Evolutionary conservation across 441 rosid species (phyloP).

Genomic region (Manihot esculenta): DNA sequence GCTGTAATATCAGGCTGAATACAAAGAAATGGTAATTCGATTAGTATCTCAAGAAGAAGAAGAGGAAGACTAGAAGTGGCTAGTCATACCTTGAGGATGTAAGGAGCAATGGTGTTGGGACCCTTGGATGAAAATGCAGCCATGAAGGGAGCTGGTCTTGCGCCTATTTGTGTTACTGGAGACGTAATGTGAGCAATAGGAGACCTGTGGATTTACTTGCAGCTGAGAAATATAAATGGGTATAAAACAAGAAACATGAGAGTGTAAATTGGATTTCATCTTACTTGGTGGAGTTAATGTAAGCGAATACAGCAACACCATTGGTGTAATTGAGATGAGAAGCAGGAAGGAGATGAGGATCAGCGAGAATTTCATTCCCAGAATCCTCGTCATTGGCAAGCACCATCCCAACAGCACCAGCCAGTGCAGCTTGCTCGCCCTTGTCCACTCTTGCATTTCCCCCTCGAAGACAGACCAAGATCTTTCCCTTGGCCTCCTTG

Average conservation of each 20-base stretch:
- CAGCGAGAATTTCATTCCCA: slow-evolving; percentile 35
- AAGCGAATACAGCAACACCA: slow-evolving; percentile 36
- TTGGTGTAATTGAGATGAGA: slow-evolving; percentile 41
- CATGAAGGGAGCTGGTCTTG: slow-evolving; percentile 35
- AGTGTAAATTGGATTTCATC: slow-evolving; percentile 19
- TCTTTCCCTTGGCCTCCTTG: slow-evolving; percentile 48
- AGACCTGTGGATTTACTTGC: background rate
- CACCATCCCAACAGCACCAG: slow-evolving; percentile 63
- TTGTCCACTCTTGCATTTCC: slow-evolving; percentile 44
- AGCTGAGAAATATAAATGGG: too few relatives aligned
- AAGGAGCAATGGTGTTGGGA: slow-evolving; percentile 45
- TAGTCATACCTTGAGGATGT: slow-evolving; percentile 40
- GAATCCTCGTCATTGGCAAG: slow-evolving; percentile 40
- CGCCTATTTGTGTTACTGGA: too few relatives aligned
- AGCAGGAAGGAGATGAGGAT: slow-evolving; percentile 60
- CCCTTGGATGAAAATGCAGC: slow-evolving; percentile 56
- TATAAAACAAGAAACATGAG: too few relatives aligned
- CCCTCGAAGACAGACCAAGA: slow-evolving; percentile 53
- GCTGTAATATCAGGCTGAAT: slow-evolving; percentile 56
- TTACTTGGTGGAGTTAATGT: slow-evolving; percentile 45
- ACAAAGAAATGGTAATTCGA: background rate
- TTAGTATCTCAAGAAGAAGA: background rate
- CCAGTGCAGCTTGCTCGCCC: slow-evolving; percentile 40
- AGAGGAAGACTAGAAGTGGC: background rate
- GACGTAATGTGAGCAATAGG: background rate